Conservation (phyloP, 805 yeast species). For the Lachancea kluyveri region DNA sequence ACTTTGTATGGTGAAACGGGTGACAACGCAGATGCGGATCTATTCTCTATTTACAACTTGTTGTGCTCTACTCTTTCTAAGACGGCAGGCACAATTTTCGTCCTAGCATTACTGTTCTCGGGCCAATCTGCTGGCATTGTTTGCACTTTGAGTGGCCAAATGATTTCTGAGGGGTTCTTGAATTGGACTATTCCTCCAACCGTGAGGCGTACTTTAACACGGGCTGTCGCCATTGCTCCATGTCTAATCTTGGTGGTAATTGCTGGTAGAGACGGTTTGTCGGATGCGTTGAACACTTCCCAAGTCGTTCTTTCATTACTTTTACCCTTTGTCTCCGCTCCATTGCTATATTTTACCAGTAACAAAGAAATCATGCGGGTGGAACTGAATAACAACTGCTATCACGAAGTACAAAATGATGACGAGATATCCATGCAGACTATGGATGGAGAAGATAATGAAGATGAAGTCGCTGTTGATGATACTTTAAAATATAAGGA, state of each 20-base stretch:
- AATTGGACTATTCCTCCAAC: conserved; percentile 79
- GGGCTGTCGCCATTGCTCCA: conserved; percentile 81
- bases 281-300: conserved; percentile 70
- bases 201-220: conserved; percentile 69
- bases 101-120: conserved; percentile 75
- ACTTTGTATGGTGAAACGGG: conserved; percentile 56
- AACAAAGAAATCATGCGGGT: conserved; percentile 63
- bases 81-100: conserved; percentile 78
- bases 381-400: conserved; percentile 22
- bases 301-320: conserved; percentile 79
- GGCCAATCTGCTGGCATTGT: conserved; percentile 95
- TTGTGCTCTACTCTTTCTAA: conserved; percentile 57
- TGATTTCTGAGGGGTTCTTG: conserved; percentile 88
- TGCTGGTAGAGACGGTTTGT: conserved; percentile 77
- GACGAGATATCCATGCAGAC: conserved; percentile 6
- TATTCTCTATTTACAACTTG: conserved; percentile 71
- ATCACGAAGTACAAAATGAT: conserved; percentile 9
- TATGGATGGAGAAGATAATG: conserved; percentile 34
- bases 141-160: conserved; percentile 91
- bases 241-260: conserved; percentile 69
- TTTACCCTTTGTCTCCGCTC: conserved; percentile 84
- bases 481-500: conserved; percentile 26
- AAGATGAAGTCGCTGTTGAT: neutral
- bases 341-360: conserved; percentile 75
- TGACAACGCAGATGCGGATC: conserved; percentile 68